phyloP scores from a whole-genome alignment of 1,139 yeast genomes.

The Pichia sorboxylosa region DNA sequence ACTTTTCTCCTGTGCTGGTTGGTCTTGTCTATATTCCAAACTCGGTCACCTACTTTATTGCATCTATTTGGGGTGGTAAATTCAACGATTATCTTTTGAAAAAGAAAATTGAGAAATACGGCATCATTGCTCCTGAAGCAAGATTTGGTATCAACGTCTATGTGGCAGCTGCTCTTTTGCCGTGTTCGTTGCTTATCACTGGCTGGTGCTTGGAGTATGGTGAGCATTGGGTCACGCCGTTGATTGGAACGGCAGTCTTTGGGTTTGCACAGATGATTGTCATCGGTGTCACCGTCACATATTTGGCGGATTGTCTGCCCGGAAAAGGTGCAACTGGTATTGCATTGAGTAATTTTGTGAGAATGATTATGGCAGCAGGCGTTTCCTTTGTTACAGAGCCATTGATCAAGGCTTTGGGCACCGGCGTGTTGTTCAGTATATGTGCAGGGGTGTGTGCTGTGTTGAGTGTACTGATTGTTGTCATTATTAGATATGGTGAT shows the following conservation, averaged over 20 bases:
- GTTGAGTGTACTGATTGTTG: constrained; percentile 33
- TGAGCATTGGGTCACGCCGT: constrained; percentile 64
- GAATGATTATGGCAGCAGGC: constrained; percentile 64
- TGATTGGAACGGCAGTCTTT: constrained; percentile 68
- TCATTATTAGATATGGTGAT: constrained; percentile 48
- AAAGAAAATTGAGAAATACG: constrained; percentile 44
- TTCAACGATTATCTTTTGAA: constrained; percentile 61
- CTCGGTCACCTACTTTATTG: constrained; percentile 63
- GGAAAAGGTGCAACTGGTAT: constrained; percentile 87
- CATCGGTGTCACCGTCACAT: constrained; percentile 72
- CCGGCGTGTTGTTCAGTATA: constrained; percentile 61
- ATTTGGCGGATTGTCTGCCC: constrained; percentile 73
- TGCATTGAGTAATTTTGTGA: constrained; percentile 64
- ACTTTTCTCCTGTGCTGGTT: constrained; percentile 50
- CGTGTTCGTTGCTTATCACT: constrained; percentile 57
- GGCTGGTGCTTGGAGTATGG: constrained; percentile 72
- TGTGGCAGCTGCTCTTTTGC: constrained; percentile 48
- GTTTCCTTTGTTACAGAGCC: constrained; percentile 74
- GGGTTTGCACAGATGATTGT: constrained; percentile 81
- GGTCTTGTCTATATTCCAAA: constrained; percentile 79
- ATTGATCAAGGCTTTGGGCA: constrained; percentile 46
- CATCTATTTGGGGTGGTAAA: constrained; percentile 66
- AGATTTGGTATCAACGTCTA: constrained; percentile 68
- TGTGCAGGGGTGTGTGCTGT: constrained; percentile 43
- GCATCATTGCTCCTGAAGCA: constrained; percentile 63